A percentile compares a stretch with the other conserved stretches of the same genome.
Conservation (phyloP, 768 basidiomycete species). For the Postia placenta region DNA sequence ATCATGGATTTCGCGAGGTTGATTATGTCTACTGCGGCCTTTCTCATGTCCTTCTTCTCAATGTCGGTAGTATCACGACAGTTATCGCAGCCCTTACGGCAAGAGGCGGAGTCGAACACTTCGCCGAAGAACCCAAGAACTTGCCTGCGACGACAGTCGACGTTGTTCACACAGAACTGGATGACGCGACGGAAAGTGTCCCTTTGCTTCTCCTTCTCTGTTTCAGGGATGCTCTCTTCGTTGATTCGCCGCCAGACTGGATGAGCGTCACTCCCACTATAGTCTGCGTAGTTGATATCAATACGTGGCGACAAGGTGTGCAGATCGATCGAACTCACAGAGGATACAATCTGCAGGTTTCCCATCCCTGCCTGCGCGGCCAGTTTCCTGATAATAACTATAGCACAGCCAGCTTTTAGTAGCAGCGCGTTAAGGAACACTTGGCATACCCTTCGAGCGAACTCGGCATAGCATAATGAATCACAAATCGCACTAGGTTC, state of each 20-base stretch:
- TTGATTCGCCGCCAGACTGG: slow-evolving; percentile 19
- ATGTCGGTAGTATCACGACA: slow-evolving; percentile 43
- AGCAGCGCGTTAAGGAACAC: neutral
- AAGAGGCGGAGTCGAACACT: slow-evolving; percentile 60
- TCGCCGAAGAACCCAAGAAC: slow-evolving; percentile 90
- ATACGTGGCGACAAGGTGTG: neutral
- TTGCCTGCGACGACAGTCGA: slow-evolving; percentile 82
- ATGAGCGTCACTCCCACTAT: slow-evolving; percentile 51
- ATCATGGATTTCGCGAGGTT: slow-evolving; percentile 39
- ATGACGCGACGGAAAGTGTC: slow-evolving; percentile 63
- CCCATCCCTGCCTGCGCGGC: slow-evolving; percentile 92
- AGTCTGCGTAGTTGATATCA: slow-evolving; percentile 42
- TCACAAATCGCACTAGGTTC: slow-evolving; percentile 88
- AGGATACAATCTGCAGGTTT: slow-evolving; percentile 78
- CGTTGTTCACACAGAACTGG: slow-evolving; percentile 74
- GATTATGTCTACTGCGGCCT: slow-evolving; percentile 49
- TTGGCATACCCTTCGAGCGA: slow-evolving; percentile 70
- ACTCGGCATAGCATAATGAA: slow-evolving; percentile 79
- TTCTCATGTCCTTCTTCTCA: slow-evolving; percentile 54
- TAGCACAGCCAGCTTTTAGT: slow-evolving; percentile 8
- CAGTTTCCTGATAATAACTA: slow-evolving; percentile 94
- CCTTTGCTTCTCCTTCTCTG: slow-evolving; percentile 55
- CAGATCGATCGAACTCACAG: slow-evolving; percentile 37
- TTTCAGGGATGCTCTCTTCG: slow-evolving; percentile 9
- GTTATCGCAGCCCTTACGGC: slow-evolving; percentile 76